Conservation (phyloP, 164 flowering plant genomes). For the Tetrastigma voinierianum region DNA sequence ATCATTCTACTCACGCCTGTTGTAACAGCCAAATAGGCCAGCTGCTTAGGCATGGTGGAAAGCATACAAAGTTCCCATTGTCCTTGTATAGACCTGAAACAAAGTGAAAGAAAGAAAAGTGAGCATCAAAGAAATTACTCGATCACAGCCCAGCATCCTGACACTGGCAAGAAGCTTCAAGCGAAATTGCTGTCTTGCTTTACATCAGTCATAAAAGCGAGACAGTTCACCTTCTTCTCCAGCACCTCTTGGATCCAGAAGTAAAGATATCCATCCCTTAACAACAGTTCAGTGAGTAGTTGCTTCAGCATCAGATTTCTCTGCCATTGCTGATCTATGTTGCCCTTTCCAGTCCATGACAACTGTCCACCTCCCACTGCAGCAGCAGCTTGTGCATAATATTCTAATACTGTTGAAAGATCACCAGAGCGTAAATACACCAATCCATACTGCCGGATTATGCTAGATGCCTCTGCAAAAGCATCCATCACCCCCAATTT, state of each 20-base stretch:
- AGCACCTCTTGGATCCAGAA: conserved; percentile 84
- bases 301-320: conserved; percentile 82
- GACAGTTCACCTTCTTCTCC: conserved; percentile 92
- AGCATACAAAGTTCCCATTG: no score
- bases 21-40: no score
- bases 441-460: conserved; percentile 94
- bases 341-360: conserved; percentile 82
- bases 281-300: conserved; percentile 77
- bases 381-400: conserved; percentile 95
- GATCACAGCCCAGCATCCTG: conserved; percentile 74
- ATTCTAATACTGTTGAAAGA: conserved; percentile 75
- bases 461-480: conserved; percentile 78
- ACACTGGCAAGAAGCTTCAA: conserved; percentile 92
- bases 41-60: no score
- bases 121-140: conserved; percentile 18
- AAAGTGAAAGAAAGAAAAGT: background rate
- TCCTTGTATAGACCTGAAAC: no score
- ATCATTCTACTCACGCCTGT: no score
- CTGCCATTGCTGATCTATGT: conserved; percentile 81
- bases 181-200: conserved; percentile 67
- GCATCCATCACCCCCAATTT: conserved; percentile 87
- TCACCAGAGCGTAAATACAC: conserved; percentile 60
- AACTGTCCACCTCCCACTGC: conserved; percentile 90
- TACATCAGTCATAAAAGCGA: conserved; percentile 64
- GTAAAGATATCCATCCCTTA: conserved; percentile 71